Evolutionary conservation across 148 eudicot genomes (phyloP), one percentile per base, ranked within the genome.

Genomic region (Rhododendron ovatum): DNA sequence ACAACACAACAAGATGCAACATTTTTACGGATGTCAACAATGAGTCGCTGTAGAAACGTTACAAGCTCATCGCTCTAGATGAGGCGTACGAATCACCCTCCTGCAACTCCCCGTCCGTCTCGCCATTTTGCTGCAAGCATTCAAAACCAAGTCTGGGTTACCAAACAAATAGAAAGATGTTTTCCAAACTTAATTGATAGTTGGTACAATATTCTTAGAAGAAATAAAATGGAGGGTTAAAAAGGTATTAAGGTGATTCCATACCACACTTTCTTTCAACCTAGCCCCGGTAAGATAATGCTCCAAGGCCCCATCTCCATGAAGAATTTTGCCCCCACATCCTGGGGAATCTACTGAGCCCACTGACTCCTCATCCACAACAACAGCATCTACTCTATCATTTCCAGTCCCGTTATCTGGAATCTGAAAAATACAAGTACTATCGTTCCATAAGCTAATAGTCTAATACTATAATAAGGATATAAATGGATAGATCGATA

Each of bases 271-370:
- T 35, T 87, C 89, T 89, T 83, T 82, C 67, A 84, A 85, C 78
- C 82, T 86, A 45, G 88, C 77, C 77, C 83, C 85, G 4, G 92
- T 88, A 45, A 91, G 89, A 86, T 91, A 89, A 76, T 80, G 90
- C 57, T 93, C 91, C 55, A 93, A 84, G 24, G 95, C 92, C 87
- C 95, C 93, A 81, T 93, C 93, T 76, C 95, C 95, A 82, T 87
- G 86, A 75, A 91, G 95, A 78, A 93, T 61, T 77, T 93, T 93
- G 12, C 91, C 93, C 33, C 95, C 95, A 87, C 87, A 88, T 87
- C 95, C 93, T 80, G 85, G 71, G 12, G 85, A 80, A 88, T 86
- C 84, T 57, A 84, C 82, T 10, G 91, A 83, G 9, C 94, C 94
- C 67, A 91, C 88, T 22, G 95, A 90, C 61, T 93, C 95, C 86